Conservation (phyloP, 257 asterid genomes). For the Cynanchum wilfordii region DNA sequence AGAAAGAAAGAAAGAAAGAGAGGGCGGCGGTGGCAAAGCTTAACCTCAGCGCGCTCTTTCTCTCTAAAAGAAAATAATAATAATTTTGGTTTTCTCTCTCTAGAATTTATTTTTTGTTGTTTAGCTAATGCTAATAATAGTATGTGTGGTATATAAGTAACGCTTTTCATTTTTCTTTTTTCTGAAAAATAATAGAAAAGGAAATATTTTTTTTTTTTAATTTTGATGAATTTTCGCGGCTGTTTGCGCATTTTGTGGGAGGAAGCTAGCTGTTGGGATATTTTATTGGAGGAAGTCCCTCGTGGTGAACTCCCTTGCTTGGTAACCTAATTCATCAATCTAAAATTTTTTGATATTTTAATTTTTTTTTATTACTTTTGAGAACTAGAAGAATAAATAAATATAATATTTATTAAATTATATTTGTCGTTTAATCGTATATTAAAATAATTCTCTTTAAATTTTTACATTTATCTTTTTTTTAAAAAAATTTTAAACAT, state of each 20-base stretch:
- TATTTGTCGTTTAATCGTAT: no score
- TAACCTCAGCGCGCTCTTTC: neutral
- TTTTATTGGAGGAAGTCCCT: neutral
- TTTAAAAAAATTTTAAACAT: no score
- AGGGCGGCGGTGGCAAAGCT: slow-evolving; percentile 18
- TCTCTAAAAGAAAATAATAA: neutral
- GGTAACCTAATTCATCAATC: no score
- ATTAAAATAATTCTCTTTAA: no score
- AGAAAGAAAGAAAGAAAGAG: slow-evolving; percentile 27
- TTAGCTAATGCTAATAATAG: neutral
- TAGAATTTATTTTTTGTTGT: slow-evolving; percentile 8
- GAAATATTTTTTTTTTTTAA: neutral
- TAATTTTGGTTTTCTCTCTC: slow-evolving; percentile 5
- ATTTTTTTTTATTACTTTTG: no score
- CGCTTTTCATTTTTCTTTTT: neutral
- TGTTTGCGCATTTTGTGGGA: slow-evolving; percentile 7
- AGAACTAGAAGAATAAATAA: no score
- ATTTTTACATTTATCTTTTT: no score
- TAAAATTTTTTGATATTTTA: no score
- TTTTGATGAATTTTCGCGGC: slow-evolving; percentile 18
- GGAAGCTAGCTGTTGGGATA: slow-evolving; percentile 13
- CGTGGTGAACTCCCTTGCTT: neutral
- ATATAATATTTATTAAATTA: no score
- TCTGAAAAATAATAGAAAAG: neutral
- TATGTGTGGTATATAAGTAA: slow-evolving; percentile 5